Evolutionary conservation across 23 red algal species (phyloP), one percentile per base, ranked within the genome.

Genomic region (Chondrus crispus): DNA sequence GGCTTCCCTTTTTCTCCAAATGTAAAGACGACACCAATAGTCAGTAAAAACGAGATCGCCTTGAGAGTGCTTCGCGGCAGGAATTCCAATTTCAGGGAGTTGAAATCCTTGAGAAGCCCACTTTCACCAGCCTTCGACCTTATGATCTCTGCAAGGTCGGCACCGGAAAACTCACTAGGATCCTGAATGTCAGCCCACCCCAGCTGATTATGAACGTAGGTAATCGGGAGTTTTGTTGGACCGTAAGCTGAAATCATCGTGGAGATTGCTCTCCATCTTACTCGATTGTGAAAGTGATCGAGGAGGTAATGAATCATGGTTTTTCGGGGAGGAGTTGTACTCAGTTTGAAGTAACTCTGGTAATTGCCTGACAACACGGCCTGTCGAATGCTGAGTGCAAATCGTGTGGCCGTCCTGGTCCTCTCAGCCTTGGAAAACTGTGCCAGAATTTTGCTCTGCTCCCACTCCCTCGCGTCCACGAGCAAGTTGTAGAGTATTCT

Each of bases 271-370:
- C 60, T 75, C 51, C 49, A 73, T 8, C 89, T 55, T 77, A 92
- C 84, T 42, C 68, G 62, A 73, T 92, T 77, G 42, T 57, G 51
- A 29, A 92, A 57, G 42, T 77, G 89, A 70, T 46, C 66, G 35
- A 92, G 41, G 30, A 92, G 76, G 60, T 74, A 84, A 57, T 75
- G 84, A 40, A 92, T 60, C 89, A 92, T 83, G 33, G 89, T 92
- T 24, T 77, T 74, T 58, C 54, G 75, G 16, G 89, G 89, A 28
- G 89, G 89, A 58, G 69, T 82, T 22, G 46, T 57, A 43, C 63
- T 71, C 7, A 92, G 41, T 45, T 82, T 52, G 79, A 92, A 92
- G 47, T 69, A 92, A 24, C 75, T 66, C 30, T 60, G 40, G 51
- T 84, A 92, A 68, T 92, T 92, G 52, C 89, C 89, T 82, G 76